phyloP scores from a whole-genome alignment of 768 basidiomycete species.

The Favolaschia claudopus region DNA sequence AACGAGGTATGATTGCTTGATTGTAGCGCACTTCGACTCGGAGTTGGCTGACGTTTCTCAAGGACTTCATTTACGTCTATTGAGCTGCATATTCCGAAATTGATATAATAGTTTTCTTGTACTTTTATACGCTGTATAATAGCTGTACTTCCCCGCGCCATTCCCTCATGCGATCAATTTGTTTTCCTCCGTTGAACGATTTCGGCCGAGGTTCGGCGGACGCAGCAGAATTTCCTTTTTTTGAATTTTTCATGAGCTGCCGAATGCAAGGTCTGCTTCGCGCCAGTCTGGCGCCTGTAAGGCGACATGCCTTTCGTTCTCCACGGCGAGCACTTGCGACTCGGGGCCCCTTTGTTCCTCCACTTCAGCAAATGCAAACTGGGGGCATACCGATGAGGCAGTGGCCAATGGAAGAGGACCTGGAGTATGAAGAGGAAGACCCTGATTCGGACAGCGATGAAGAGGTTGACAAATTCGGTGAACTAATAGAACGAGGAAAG shows the following conservation, averaged over 20 bases:
- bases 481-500: slow-evolving; percentile 24
- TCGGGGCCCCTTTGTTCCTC: slow-evolving; percentile 43
- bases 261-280: slow-evolving; percentile 20
- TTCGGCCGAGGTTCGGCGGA: no score
- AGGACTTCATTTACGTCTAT: slow-evolving; percentile 41
- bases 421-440: slow-evolving; percentile 5
- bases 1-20: slow-evolving; percentile 36
- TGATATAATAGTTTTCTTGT: not conserved
- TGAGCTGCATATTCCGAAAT: slow-evolving; percentile 16
- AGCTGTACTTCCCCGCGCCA: not conserved
- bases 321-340: slow-evolving; percentile 4
- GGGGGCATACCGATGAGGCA: slow-evolving; percentile 20
- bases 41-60: slow-evolving; percentile 3
- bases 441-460: slow-evolving; percentile 18
- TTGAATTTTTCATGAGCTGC: not conserved
- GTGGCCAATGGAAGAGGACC: slow-evolving; percentile 4
- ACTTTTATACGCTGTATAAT: not conserved
- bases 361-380: slow-evolving; percentile 31
- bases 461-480: slow-evolving; percentile 2
- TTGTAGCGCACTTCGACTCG: not conserved
- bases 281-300: slow-evolving; percentile 9
- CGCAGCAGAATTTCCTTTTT: not conserved
- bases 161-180: no score
- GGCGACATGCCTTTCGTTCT: slow-evolving; percentile 11
- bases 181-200: no score